These are phyloP conservation scores for Plasmodium blacklocki DNA, from an alignment of 169 alveolate genomes.

Conservation along the genomic window DNA sequence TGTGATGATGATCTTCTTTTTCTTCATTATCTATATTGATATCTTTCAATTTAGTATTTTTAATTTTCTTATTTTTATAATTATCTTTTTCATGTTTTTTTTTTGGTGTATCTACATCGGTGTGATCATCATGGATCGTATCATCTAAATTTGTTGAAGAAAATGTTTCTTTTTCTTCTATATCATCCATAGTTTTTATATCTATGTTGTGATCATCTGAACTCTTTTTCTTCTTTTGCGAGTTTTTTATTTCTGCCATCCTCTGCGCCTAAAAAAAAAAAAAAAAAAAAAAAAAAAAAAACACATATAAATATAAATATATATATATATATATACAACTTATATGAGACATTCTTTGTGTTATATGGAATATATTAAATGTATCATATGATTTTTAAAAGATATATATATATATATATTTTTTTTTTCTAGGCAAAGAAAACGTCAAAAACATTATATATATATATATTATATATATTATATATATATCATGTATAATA, in stretches of 20 bases:
- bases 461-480: background rate
- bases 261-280: slow-evolving; percentile 36
- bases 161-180: background rate
- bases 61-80: background rate
- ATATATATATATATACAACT: background rate
- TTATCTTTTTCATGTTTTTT: background rate
- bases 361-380: no score
- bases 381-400: no score
- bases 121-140: slow-evolving; percentile 21
- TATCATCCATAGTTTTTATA: background rate
- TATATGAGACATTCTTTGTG: background rate
- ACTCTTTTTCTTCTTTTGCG: slow-evolving; percentile 15
- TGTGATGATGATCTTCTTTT: background rate
- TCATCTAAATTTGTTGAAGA: slow-evolving; percentile 3
- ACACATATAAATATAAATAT: background rate
- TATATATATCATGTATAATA: background rate
- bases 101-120: background rate
- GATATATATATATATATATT: background rate
- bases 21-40: background rate
- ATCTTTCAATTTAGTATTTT: background rate
- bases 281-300: background rate
- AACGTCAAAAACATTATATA: background rate
- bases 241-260: slow-evolving; percentile 42
- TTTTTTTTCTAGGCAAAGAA: background rate
- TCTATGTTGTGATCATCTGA: background rate